Base-by-base conservation (phyloP, 805 yeast species). In the Saturnispora diversa region DNA sequence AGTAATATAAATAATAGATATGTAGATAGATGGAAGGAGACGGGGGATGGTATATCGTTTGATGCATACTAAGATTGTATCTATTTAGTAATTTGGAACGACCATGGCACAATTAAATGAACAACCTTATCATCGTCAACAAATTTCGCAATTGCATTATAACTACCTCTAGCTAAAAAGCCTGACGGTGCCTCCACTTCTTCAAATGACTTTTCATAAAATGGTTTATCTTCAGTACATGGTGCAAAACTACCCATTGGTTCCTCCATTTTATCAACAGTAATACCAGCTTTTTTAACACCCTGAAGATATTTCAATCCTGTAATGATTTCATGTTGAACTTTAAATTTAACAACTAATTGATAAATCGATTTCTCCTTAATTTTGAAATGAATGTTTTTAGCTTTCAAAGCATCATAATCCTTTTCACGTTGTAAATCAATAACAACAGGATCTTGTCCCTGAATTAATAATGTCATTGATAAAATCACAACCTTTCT, bases 131-230 rank as follows among this genome's bases (percentile, higher is more conserved):
- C 96, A 60, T 87, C 96, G 54, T 88, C 96, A 33, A 84, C 69
- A 54, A 87, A 86, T 60, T 81, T 84, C 12, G 94, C 79, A 26
- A 73, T 69, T 6, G 94, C 94, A 32, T 79, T 73, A 64, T 85
- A 88, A 36, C 75, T 70, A 29, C 96, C 96, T 62, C 97, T 75
- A 3, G 92, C 95, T 48, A 88, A 62, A 59, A 88, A 60, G 1
- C 97, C 97, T 34, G 85, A 72, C 27, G 97, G 97, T 5, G 96
- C 96, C 60, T 86, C 95, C 44, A 83, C 87, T 54, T 74, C 83
- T 9, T 80, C 82, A 49, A 77, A 80, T 29, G 55, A 60, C 20
- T 52, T 49, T 55, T 86, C 95, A 58, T 87, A 87, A 56, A 60
- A 80, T 7, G 94, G 95, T 55, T 80, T 84, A 31, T 75, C 84